Base-by-base conservation (phyloP, 2,329 filamentous ascomycete genomes). In the Colletotrichum sojae region DNA sequence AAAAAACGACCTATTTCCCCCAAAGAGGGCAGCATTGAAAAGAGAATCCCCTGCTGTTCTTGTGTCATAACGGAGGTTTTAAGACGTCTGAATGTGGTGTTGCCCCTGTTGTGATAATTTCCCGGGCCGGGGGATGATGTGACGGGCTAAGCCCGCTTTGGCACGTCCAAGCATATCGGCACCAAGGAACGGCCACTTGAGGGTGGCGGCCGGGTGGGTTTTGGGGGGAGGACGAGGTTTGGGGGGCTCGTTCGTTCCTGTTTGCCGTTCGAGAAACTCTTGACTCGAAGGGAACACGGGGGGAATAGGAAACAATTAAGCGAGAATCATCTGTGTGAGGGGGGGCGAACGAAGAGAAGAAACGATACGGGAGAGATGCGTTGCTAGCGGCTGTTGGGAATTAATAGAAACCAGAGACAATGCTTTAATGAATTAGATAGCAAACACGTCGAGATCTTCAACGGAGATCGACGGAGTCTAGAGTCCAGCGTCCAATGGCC, bases 41-140 rank as follows among this genome's bases (percentile, higher is more conserved):
- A 10, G 9, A 10, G 8, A 8, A 31, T 9, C 18, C 27, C 46
- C 59, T 36, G 53, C 40, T 59, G 59, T 53, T 52, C 62, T 55
- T 31, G 61, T 56, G 63, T 69, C 61, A 69, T 69, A 60, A 65
- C 22, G 48, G 54, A 45, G 39, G 52, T 46, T 52, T 66, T 46
- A 60, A 52, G 55, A 65, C 27, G 31, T 39, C 66, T 62, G 43
- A 15, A 69, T 55, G 45, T 66, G 48, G 66, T 69, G 40, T 39
- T 51, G 48, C 66, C 66, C 66, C 66, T 69, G 66, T 66, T 66
- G 66, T 69, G 66, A 69, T 69, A 69, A 69, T 69, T 66, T 69
- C 66, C 66, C 62, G 55, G 49, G 15, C 62, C 49, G 55, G 49
- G 55, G 66, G 62, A 59, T 59, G 66, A 60, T 60, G 66, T 69